Evolutionary conservation across 352 stramenopile genomes (phyloP).

Genomic region (Globisporangium polare): DNA sequence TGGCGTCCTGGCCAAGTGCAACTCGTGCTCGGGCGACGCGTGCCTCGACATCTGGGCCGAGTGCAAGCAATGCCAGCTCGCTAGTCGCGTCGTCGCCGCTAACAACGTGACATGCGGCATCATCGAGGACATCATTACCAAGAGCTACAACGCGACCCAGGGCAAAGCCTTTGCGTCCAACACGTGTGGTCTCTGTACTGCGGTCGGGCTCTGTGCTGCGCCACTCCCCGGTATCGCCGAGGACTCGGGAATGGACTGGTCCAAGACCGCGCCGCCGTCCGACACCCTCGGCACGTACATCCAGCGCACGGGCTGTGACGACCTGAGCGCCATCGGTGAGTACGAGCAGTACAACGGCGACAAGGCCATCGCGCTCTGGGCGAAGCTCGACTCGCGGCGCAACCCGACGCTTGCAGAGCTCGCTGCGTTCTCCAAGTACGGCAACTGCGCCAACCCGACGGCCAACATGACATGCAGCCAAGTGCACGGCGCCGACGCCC

Average conservation of each 20-base stretch:
- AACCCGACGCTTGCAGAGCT: constrained; percentile 38
- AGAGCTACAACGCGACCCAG: constrained; percentile 16
- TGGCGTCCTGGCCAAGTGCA: constrained; percentile 21
- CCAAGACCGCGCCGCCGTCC: constrained; percentile 13
- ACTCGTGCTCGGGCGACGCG: constrained; percentile 23
- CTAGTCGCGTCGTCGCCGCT: constrained; percentile 19
- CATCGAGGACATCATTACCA: constrained; percentile 27
- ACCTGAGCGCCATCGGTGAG: constrained; percentile 27
- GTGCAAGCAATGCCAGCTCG: constrained; percentile 30
- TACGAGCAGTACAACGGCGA: constrained; percentile 38
- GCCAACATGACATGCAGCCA: constrained; percentile 32
- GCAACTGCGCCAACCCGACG: constrained; percentile 30
- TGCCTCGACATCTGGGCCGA: constrained; percentile 25
- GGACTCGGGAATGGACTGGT: constrained; percentile 32
- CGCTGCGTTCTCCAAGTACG: constrained; percentile 29
- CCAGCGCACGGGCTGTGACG: constrained; percentile 34
- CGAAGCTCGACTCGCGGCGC: constrained; percentile 24
- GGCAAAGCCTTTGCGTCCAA: constrained; percentile 17
- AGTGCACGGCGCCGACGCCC: constrained; percentile 25
- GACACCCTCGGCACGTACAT: constrained; percentile 23
- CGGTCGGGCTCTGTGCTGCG: constrained; percentile 29
- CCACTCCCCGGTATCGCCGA: constrained; percentile 29
- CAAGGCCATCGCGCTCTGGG: constrained; percentile 28
- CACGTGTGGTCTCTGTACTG: constrained; percentile 26
- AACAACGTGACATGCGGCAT: constrained; percentile 28